phyloP scores from a whole-genome alignment of 306 rosid species.

The Trifolium fragiferum region DNA sequence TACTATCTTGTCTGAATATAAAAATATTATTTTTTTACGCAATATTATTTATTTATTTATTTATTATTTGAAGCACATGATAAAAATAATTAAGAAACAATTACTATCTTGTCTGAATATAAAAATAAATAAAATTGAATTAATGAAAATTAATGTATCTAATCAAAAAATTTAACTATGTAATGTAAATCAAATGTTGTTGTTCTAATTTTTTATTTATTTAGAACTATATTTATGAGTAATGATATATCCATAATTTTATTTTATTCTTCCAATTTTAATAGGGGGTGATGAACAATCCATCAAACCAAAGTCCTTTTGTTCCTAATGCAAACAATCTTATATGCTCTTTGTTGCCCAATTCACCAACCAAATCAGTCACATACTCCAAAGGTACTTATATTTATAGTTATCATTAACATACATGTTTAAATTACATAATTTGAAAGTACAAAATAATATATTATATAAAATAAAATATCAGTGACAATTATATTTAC shows the following conservation, averaged over 20 bases:
- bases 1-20: too few relatives aligned
- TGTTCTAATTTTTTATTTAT: too few relatives aligned
- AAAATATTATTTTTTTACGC: background rate
- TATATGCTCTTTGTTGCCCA: conserved; percentile 54
- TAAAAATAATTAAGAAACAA: background rate
- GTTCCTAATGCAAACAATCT: conserved; percentile 45
- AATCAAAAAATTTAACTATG: too few relatives aligned
- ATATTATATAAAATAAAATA: too few relatives aligned
- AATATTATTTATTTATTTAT: background rate
- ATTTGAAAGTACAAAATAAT: background rate
- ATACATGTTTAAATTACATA: conserved; percentile 1
- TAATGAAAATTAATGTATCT: too few relatives aligned
- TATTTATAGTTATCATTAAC: background rate
- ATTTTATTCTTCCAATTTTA: background rate
- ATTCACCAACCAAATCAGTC: conserved; percentile 46
- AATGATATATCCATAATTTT: background rate
- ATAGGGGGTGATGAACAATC: conserved; percentile 49
- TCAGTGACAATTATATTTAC: background rate
- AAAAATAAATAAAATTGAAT: too few relatives aligned
- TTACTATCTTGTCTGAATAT: background rate
- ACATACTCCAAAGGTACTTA: conserved; percentile 45
- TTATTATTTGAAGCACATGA: background rate
- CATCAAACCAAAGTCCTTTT: conserved; percentile 35
- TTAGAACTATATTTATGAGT: background rate
- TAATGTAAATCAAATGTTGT: too few relatives aligned